Percentiles rank a stretch among this genome's conserved stretches.
These are phyloP conservation scores for Pneumocystis carinii DNA, from an alignment of 1,139 yeast species.

Conservation along the genomic window DNA sequence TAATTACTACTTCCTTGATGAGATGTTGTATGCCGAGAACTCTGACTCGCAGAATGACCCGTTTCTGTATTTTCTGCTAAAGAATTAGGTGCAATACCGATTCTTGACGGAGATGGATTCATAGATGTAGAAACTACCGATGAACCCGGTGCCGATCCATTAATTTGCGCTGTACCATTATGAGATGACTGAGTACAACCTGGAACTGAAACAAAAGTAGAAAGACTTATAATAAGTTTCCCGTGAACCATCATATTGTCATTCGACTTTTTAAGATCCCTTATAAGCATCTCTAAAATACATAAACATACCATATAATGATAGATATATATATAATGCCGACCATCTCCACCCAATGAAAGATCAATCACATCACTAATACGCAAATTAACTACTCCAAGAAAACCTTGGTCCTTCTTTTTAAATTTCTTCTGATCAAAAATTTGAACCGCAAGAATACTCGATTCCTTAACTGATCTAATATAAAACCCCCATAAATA, in stretches of 20 bases:
- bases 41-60: slow-evolving; percentile 17
- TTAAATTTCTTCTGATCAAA: slow-evolving; percentile 95
- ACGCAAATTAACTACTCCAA: slow-evolving; percentile 87
- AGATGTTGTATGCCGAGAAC: slow-evolving; percentile 17
- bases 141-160: slow-evolving; percentile 12
- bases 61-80: slow-evolving; percentile 10
- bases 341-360: slow-evolving; percentile 32
- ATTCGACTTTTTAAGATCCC: slow-evolving; percentile 81
- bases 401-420: slow-evolving; percentile 96
- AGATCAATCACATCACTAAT: slow-evolving; percentile 81
- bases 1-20: slow-evolving; percentile 40
- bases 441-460: slow-evolving; percentile 81
- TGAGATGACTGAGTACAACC: slow-evolving; percentile 11
- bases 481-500: slow-evolving; percentile 17
- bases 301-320: slow-evolving; percentile 13
- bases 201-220: slow-evolving; percentile 35
- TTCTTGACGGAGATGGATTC: slow-evolving; percentile 16
- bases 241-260: slow-evolving; percentile 89
- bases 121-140: slow-evolving; percentile 13
- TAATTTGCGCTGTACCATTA: slow-evolving; percentile 5
- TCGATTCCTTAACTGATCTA: slow-evolving; percentile 58
- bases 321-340: neutral
- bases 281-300: slow-evolving; percentile 62
- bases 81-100: slow-evolving; percentile 11
- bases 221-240: slow-evolving; percentile 49